These are phyloP conservation scores for Neopestalotiopsis sp. DNA, from an alignment of 2,329 filamentous ascomycete genomes.

Conservation along the genomic window DNA sequence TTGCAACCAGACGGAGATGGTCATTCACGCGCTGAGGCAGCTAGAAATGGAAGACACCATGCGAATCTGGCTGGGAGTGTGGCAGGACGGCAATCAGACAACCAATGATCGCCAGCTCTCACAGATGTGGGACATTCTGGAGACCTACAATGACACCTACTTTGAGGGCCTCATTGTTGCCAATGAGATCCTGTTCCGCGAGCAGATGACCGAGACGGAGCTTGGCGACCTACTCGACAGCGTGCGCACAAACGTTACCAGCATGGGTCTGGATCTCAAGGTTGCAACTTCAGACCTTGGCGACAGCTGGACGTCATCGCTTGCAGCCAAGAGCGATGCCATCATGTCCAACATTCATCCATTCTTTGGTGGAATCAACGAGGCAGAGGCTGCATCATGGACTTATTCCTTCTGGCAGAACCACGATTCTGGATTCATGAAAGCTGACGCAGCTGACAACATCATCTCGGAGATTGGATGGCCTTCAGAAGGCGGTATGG, in stretches of 20 bases:
- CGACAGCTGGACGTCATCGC: conserved; percentile 77
- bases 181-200: conserved; percentile 78
- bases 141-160: conserved; percentile 67
- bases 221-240: conserved; percentile 69
- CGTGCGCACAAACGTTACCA: conserved; percentile 76
- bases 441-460: conserved; percentile 68
- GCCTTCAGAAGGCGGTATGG: conserved; percentile 82
- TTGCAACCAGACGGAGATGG: conserved; percentile 97
- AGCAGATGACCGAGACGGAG: conserved; percentile 71
- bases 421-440: conserved; percentile 70
- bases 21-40: conserved; percentile 79
- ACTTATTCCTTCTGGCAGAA: conserved; percentile 81
- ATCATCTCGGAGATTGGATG: conserved; percentile 92
- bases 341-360: conserved; percentile 98
- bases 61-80: conserved; percentile 94
- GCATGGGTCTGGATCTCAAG: conserved; percentile 70
- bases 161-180: conserved; percentile 86
- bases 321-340: conserved; percentile 77
- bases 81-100: conserved; percentile 83
- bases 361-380: conserved; percentile 84
- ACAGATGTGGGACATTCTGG: conserved; percentile 85
- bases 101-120: conserved; percentile 83
- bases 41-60: conserved; percentile 74
- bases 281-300: conserved; percentile 90
- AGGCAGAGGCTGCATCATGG: conserved; percentile 75